Conservation (phyloP, 257 asterid species). For the Penstemon eatonii region DNA sequence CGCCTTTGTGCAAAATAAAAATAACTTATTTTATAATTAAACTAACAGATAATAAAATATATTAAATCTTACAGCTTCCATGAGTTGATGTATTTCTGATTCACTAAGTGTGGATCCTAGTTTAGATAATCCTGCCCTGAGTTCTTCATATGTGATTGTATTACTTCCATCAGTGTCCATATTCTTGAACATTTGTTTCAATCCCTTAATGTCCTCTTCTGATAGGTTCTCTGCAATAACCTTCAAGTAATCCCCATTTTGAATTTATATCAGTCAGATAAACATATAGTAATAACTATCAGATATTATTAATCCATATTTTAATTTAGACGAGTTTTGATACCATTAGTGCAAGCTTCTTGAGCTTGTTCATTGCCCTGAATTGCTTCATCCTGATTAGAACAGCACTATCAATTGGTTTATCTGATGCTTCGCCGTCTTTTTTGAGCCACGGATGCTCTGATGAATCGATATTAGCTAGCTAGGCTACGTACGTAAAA, state of each 20-base stretch:
- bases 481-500: too few species aligned
- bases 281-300: too few species aligned
- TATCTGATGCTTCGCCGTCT: constrained; percentile 89
- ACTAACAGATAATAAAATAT: not conserved
- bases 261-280: not conserved
- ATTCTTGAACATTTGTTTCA: constrained; percentile 76
- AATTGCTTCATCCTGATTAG: constrained; percentile 86
- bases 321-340: not conserved
- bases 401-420: constrained; percentile 82
- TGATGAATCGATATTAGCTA: constrained; percentile 28
- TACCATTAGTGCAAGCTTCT: constrained; percentile 90
- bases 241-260: constrained; percentile 38
- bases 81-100: constrained; percentile 62
- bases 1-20: constrained; percentile 46
- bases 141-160: constrained; percentile 77
- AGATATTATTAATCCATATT: not conserved
- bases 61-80: constrained; percentile 83
- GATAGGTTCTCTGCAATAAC: constrained; percentile 81
- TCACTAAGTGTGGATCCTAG: constrained; percentile 84
- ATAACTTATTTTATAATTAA: not conserved
- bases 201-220: constrained; percentile 83
- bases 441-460: constrained; percentile 94
- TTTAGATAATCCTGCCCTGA: constrained; percentile 68
- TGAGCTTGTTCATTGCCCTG: constrained; percentile 88
- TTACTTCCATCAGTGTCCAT: constrained; percentile 90